Percentiles rank a stretch among this genome's conserved stretches.
Conservation (phyloP, 345 rosid species). For the Linum lewisii region DNA sequence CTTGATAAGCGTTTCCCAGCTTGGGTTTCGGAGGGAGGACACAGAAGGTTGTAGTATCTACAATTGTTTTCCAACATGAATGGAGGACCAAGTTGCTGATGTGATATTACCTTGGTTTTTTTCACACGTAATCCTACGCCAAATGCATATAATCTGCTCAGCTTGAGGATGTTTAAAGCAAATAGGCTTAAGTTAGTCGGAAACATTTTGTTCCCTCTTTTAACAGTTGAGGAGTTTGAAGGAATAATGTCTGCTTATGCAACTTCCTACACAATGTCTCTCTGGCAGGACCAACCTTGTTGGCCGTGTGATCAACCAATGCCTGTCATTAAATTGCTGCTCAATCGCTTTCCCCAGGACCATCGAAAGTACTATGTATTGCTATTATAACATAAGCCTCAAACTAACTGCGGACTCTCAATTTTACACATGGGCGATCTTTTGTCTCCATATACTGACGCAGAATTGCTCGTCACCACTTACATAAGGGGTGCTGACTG, state of each 20-base stretch:
- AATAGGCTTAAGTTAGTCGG: no score
- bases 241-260: constrained; percentile 78
- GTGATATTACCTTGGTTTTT: constrained; percentile 23
- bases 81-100: constrained; percentile 49
- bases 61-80: constrained; percentile 83
- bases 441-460: background rate
- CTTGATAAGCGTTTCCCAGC: constrained; percentile 70
- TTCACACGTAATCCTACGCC: no score
- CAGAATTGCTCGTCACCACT: background rate
- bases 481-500: constrained; percentile 72
- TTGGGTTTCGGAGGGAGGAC: constrained; percentile 85
- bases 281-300: constrained; percentile 66
- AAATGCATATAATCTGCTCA: no score
- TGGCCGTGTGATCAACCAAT: constrained; percentile 43
- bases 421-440: background rate
- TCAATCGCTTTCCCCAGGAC: constrained; percentile 19
- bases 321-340: constrained; percentile 49
- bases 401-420: background rate
- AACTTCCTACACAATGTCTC: constrained; percentile 36
- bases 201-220: background rate
- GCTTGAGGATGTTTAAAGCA: no score
- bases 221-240: constrained; percentile 63
- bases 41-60: constrained; percentile 37
- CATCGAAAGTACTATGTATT: constrained; percentile 38
- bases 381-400: constrained; percentile 44